Evolutionary conservation across 768 basidiomycete genomes (phyloP).

Genomic region (Scleroderma bovista): DNA sequence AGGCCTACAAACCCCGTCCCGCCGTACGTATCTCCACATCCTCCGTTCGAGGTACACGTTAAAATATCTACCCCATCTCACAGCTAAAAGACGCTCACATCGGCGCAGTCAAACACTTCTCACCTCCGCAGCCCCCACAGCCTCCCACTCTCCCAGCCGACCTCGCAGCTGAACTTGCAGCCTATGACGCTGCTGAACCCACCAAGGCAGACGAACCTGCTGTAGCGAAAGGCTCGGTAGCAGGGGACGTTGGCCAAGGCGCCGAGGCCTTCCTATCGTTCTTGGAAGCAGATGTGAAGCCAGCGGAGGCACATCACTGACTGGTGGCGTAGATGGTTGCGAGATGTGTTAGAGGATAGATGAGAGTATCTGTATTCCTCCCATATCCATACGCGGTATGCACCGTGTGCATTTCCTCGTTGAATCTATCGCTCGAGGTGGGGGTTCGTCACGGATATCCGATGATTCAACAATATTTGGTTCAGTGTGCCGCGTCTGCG

Average conservation of each 20-base stretch:
- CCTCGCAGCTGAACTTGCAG: constrained; percentile 81
- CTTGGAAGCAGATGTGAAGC: constrained; percentile 77
- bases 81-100: constrained; percentile 90
- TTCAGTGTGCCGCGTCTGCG: not conserved
- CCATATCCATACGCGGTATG: too few relatives aligned
- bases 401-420: not conserved
- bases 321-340: not conserved
- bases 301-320: constrained; percentile 54
- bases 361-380: not conserved
- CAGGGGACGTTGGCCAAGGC: constrained; percentile 30
- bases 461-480: not conserved
- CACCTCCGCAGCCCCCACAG: constrained; percentile 67
- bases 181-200: constrained; percentile 83
- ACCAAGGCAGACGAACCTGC: constrained; percentile 40
- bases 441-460: not conserved
- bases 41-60: not conserved
- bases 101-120: constrained; percentile 78
- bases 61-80: not conserved
- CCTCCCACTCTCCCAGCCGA: constrained; percentile 73
- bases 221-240: constrained; percentile 22
- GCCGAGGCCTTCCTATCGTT: constrained; percentile 76
- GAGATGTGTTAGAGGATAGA: not conserved
- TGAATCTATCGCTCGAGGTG: too few relatives aligned
- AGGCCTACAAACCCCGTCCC: constrained; percentile 76
- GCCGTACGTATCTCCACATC: constrained; percentile 43